Conservation (phyloP, 208 protist species). For the Trypanosoma scelopori region DNA sequence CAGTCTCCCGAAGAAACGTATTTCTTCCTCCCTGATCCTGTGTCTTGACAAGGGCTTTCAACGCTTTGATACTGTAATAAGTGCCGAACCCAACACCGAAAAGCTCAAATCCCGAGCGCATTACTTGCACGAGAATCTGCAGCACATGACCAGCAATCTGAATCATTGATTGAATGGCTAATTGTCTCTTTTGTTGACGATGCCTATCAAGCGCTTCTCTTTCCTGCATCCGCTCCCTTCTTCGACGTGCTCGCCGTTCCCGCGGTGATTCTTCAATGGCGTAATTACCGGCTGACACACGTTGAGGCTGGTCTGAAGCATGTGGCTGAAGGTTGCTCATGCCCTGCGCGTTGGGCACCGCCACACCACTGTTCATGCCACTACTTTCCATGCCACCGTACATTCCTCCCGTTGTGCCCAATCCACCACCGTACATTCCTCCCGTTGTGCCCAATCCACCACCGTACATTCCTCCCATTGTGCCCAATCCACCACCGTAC, state of each 20-base stretch:
- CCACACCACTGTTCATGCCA: conserved; percentile 7
- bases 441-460: too few species aligned
- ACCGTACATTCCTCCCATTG: too few species aligned
- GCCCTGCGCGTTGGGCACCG: conserved; percentile 5
- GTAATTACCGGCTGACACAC: conserved; percentile 13
- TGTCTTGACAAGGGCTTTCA: conserved; percentile 58
- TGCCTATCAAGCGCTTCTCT: conserved; percentile 67
- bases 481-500: too few species aligned
- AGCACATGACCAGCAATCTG: conserved; percentile 73
- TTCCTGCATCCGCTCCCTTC: conserved; percentile 58
- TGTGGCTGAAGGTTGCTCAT: conserved; percentile 16
- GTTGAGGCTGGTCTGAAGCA: conserved; percentile 13
- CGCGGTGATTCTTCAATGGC: conserved; percentile 49
- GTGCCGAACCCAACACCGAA: conserved; percentile 84
- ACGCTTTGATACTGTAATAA: conserved; percentile 85
- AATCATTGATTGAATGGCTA: conserved; percentile 72
- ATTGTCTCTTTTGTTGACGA: conserved; percentile 62
- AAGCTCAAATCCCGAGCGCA: conserved; percentile 77
- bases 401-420: conserved; percentile 14
- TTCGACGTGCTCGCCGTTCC: conserved; percentile 56
- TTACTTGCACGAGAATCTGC: conserved; percentile 75
- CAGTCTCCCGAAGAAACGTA: conserved; percentile 5
- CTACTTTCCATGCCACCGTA: conserved; percentile 17
- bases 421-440: too few species aligned
- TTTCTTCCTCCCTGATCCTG: conserved; percentile 26